Evolutionary conservation across 2,329 filamentous ascomycete genomes (phyloP).

Genomic region (Pseudopithomyces chartarum): DNA sequence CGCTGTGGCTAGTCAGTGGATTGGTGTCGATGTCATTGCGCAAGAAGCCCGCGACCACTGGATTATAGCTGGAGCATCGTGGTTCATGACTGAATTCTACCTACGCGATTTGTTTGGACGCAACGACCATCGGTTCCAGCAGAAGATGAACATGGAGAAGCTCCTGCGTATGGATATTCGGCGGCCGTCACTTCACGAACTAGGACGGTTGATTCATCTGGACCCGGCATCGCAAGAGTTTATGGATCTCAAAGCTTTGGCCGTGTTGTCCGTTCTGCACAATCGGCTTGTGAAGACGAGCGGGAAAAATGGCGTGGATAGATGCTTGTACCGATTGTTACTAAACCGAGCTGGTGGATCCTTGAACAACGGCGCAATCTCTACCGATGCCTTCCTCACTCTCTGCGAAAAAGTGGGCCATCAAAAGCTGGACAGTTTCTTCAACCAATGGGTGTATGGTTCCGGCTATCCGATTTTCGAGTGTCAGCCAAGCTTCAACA

Average conservation of each 20-base stretch:
- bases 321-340: slow-evolving; percentile 85
- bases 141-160: slow-evolving; percentile 82
- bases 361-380: slow-evolving; percentile 70
- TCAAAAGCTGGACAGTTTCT: slow-evolving; percentile 86
- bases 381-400: slow-evolving; percentile 77
- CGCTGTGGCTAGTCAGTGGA: slow-evolving; percentile 88
- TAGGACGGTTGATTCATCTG: slow-evolving; percentile 77
- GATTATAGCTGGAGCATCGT: slow-evolving; percentile 87
- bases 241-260: slow-evolving; percentile 84
- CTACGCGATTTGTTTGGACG: slow-evolving; percentile 90
- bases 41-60: slow-evolving; percentile 81
- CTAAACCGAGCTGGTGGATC: slow-evolving; percentile 84
- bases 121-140: slow-evolving; percentile 89
- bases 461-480: slow-evolving; percentile 88
- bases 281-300: slow-evolving; percentile 87
- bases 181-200: slow-evolving; percentile 79
- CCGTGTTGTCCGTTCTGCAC: slow-evolving; percentile 93
- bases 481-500: slow-evolving; percentile 91
- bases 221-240: slow-evolving; percentile 89
- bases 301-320: slow-evolving; percentile 79
- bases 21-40: slow-evolving; percentile 88
- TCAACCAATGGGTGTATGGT: slow-evolving; percentile 88
- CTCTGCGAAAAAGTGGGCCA: slow-evolving; percentile 88
- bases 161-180: slow-evolving; percentile 81
- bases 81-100: slow-evolving; percentile 94